Conservation (phyloP, 192 early-diverging fungal species). For the Backusella parvicylindrica region DNA sequence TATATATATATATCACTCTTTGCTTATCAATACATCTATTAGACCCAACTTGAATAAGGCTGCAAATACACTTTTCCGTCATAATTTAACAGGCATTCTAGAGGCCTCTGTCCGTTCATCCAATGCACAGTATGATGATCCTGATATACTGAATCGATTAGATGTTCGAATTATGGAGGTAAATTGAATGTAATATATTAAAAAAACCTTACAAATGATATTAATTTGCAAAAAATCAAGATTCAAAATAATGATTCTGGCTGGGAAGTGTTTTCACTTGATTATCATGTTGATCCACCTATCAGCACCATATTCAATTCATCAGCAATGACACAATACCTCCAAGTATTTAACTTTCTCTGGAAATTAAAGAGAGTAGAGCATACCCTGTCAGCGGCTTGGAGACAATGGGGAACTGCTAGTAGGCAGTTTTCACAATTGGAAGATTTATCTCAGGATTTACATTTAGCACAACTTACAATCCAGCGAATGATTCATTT, state of each 20-base stretch:
- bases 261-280: slow-evolving; percentile 93
- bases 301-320: slow-evolving; percentile 81
- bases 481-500: slow-evolving; percentile 93
- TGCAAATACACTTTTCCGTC: slow-evolving; percentile 73
- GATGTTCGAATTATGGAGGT: slow-evolving; percentile 79
- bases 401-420: slow-evolving; percentile 74
- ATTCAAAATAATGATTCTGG: slow-evolving; percentile 62
- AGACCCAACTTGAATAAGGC: slow-evolving; percentile 59
- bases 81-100: slow-evolving; percentile 83
- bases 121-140: slow-evolving; percentile 83
- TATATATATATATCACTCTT: neutral
- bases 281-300: slow-evolving; percentile 80
- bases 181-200: neutral
- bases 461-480: slow-evolving; percentile 66
- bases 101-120: slow-evolving; percentile 84
- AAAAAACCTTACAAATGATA: slow-evolving; percentile 18
- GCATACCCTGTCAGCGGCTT: slow-evolving; percentile 65
- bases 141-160: slow-evolving; percentile 69
- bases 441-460: slow-evolving; percentile 50
- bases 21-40: neutral
- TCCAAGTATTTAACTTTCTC: slow-evolving; percentile 82
- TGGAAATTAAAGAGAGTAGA: slow-evolving; percentile 89
- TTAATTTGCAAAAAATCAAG: slow-evolving; percentile 11
- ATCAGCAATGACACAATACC: slow-evolving; percentile 74
- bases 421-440: slow-evolving; percentile 50